Base-by-base conservation (phyloP, 352 stramenopile species). In the Thraustochytrium sp. region DNA sequence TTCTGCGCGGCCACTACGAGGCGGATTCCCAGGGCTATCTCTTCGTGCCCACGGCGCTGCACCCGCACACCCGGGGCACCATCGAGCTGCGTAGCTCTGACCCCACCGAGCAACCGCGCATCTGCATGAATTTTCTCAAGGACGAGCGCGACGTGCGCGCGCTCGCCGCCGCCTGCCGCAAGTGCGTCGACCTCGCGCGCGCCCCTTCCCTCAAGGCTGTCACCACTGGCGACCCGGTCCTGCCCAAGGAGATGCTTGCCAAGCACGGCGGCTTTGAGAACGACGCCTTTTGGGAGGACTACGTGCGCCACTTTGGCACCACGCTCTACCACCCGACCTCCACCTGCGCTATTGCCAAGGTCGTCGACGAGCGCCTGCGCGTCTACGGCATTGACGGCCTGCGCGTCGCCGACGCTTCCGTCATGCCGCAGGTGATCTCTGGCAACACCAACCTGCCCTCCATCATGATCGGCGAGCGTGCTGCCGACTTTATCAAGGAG, bases 401-500 rank as follows among this genome's bases (percentile, higher is more conserved):
- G 44, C 91, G 92, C 40, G 87, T 98, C 13, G 92, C 94, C 2
- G 94, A 98, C 84, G 93, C 94, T 38, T 96, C 92, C 51, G 93
- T 97, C 82, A 97, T 98, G 89, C 94, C 94, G 49, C 94, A 93
- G 85, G 96, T 98, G 64, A 88, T 96, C 65, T 97, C 93, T 68
- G 94, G 94, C 55, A 98, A 98, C 85, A 89, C 96, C 23, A 97
- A 98, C 86, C 92, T 86, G 1, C 95, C 93, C n/a, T 92, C 93
- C 38, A 95, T 97, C 85, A 96, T 97, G 89, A 88, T 98, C 44
- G 94, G 92, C 13, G 94, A 98, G 85, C 97, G 96, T 85, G 93
- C 92, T 23, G 93, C 94, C 46, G 92, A 97, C 75, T 94, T 97
- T 76, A 96, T 98, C 64, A 54, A 87, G 62, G 73, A 84, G 21